Evolutionary conservation across 2,329 filamentous ascomycete species (phyloP), one percentile per base, ranked within the genome.

Genomic region (Parastagonospora avenae): DNA sequence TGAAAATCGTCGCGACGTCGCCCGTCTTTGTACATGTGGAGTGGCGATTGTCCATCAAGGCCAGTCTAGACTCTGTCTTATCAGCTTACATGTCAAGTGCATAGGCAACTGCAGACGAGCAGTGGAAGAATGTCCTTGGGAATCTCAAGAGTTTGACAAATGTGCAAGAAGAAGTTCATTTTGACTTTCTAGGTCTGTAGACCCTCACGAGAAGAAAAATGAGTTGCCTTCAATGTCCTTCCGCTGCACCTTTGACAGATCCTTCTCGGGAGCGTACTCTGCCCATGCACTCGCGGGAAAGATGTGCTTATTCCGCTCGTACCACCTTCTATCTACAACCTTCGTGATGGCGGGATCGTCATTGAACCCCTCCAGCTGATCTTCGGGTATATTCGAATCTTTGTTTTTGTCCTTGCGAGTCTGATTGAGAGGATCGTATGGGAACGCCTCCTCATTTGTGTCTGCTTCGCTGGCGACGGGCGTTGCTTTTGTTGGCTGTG

Each of bases 251-350:
- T 80, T 82, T 67, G 85, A 83, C 76, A 96, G 96, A 65, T 97
- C 90, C 74, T 89, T 90, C 54, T 91, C 90, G 0, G 92, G 89
- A 60, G 96, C 92, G 72, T 96, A 99, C 57, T 96, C 90, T 64
- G 92, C 91, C 94, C 94, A 99, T 40, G 93, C 84, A 70, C 91
- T 97, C 15, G 93, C 93, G 0, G 94, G 94, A 72, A 93, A 99
- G 50, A 99, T 97, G 74, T 99, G 94, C 76, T 97, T 99, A 73
- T 97, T 97, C 67, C 87, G 85, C 78, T 97, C 92, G 72, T 97
- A 99, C 94, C 94, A 99, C 53, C 94, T 81, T 53, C 94, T 84
- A 77, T 99, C 93, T 4, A 99, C 93, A 3, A 99, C 92, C 71
- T 97, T 97, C 2, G 93, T 97, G 55, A 89, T 76, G 2, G 83